Evolutionary conservation across 768 basidiomycete species (phyloP).

Genomic region (Russula sp.): DNA sequence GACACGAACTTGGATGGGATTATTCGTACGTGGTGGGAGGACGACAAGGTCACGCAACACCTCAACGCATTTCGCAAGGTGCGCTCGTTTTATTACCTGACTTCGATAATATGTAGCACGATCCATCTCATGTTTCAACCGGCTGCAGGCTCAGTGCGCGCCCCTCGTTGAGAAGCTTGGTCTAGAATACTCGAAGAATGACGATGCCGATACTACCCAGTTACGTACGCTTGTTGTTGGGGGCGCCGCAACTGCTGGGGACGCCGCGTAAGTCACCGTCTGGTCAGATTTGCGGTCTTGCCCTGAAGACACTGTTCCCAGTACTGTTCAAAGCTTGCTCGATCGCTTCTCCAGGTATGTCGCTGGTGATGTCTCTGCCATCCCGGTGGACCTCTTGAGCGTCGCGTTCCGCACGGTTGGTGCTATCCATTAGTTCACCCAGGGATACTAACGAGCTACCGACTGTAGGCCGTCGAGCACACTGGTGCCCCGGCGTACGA

Average conservation of each 20-base stretch:
- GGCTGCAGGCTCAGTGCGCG: constrained; percentile 49
- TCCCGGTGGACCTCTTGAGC: constrained; percentile 73
- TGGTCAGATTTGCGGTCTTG: neutral
- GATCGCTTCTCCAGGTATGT: constrained; percentile 66
- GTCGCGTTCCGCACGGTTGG: constrained; percentile 47
- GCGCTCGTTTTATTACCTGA: constrained; percentile 23
- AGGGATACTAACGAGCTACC: constrained; percentile 4
- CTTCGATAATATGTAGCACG: neutral
- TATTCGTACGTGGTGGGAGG: constrained; percentile 77
- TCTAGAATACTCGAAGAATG: constrained; percentile 61
- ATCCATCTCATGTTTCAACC: neutral
- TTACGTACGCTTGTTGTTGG: constrained; percentile 70
- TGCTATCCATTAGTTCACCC: constrained; percentile 20
- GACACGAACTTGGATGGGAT: constrained; percentile 49
- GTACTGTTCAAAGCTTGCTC: constrained; percentile 68
- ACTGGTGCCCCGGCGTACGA: constrained; percentile 75
- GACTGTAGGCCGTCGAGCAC: constrained; percentile 56
- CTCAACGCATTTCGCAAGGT: constrained; percentile 60
- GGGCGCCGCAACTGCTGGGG: constrained; percentile 45
- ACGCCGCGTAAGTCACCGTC: constrained; percentile 32
- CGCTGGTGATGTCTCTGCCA: constrained; percentile 64
- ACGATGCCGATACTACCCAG: constrained; percentile 61
- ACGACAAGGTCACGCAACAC: constrained; percentile 45
- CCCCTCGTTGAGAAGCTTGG: constrained; percentile 78
- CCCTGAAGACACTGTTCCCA: constrained; percentile 33